A percentile compares a stretch with the other conserved stretches of the same genome.
phyloP scores from a whole-genome alignment of 768 basidiomycete species.

The Rhodotorula toruloides region DNA sequence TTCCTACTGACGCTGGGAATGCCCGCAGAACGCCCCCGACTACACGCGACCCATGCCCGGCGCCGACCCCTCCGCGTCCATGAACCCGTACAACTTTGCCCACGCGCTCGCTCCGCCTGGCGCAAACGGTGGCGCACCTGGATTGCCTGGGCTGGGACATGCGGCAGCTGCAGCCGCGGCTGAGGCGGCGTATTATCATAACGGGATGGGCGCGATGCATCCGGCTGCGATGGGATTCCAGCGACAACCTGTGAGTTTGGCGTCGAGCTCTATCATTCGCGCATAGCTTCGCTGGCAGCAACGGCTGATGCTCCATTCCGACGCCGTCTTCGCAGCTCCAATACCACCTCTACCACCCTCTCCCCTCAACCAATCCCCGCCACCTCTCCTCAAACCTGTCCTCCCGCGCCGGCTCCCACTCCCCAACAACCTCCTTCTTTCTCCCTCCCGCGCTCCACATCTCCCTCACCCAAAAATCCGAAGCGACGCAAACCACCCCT shows the following conservation, averaged over 20 bases:
- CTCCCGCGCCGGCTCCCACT: slow-evolving; percentile 41
- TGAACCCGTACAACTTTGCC: slow-evolving; percentile 17
- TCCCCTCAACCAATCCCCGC: slow-evolving; percentile 56
- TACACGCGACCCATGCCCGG: slow-evolving; percentile 1
- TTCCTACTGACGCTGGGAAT: neutral
- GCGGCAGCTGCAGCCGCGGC: slow-evolving; percentile 33
- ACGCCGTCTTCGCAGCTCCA: slow-evolving; percentile 60
- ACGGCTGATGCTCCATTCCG: neutral
- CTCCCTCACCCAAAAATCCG: slow-evolving; percentile 46
- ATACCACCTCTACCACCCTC: slow-evolving; percentile 83
- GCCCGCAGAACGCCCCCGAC: slow-evolving; percentile 14
- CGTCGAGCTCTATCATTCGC: slow-evolving; percentile 29
- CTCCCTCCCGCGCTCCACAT: slow-evolving; percentile 69
- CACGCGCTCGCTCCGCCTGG: slow-evolving; percentile 23
- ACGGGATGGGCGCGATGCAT: slow-evolving; percentile 39
- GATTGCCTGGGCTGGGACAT: neutral
- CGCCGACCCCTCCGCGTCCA: neutral
- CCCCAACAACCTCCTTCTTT: slow-evolving; percentile 58
- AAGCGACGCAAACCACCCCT: slow-evolving; percentile 42
- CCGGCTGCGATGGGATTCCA: slow-evolving; percentile 29
- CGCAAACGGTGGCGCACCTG: slow-evolving; percentile 12
- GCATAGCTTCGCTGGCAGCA: no score
- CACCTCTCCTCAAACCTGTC: slow-evolving; percentile 47
- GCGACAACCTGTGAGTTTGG: slow-evolving; percentile 61
- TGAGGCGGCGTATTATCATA: slow-evolving; percentile 36